phyloP scores from a whole-genome alignment of 1,284 basidiomycete genomes.

The Mixia osmundae region DNA sequence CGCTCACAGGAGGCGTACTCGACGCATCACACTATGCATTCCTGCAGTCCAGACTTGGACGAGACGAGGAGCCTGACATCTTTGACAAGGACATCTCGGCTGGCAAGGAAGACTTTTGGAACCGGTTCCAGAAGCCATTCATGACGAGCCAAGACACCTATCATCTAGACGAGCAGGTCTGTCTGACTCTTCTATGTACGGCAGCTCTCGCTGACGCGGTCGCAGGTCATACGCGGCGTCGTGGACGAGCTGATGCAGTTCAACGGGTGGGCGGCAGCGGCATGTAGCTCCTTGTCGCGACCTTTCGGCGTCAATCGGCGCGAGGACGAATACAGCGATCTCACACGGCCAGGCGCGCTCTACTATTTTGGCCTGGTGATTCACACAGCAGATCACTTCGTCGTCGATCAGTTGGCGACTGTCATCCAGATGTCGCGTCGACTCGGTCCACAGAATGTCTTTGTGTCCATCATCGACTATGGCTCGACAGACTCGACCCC shows the following conservation, averaged over 20 bases:
- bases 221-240: constrained; percentile 53
- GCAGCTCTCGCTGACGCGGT: too few species aligned
- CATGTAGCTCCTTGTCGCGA: constrained; percentile 65
- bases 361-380: constrained; percentile 83
- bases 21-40: constrained; percentile 70
- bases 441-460: constrained; percentile 61
- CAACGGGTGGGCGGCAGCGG: constrained; percentile 97
- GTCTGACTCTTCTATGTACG: too few species aligned
- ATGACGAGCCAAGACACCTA: constrained; percentile 45
- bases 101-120: constrained; percentile 69
- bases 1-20: constrained; percentile 38
- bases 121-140: constrained; percentile 54
- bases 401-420: constrained; percentile 83
- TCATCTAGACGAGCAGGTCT: constrained; percentile 65
- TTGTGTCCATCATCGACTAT: constrained; percentile 90
- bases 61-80: constrained; percentile 52
- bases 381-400: constrained; percentile 88
- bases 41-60: constrained; percentile 41
- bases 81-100: constrained; percentile 47
- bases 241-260: constrained; percentile 74
- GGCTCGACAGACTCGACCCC: constrained; percentile 77
- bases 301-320: constrained; percentile 63
- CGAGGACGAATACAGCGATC: constrained; percentile 64
- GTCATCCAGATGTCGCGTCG: constrained; percentile 79
- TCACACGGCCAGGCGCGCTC: constrained; percentile 51